Evolutionary conservation across 441 rosid genomes (phyloP).

Genomic region (Flueggea neowawraea): DNA sequence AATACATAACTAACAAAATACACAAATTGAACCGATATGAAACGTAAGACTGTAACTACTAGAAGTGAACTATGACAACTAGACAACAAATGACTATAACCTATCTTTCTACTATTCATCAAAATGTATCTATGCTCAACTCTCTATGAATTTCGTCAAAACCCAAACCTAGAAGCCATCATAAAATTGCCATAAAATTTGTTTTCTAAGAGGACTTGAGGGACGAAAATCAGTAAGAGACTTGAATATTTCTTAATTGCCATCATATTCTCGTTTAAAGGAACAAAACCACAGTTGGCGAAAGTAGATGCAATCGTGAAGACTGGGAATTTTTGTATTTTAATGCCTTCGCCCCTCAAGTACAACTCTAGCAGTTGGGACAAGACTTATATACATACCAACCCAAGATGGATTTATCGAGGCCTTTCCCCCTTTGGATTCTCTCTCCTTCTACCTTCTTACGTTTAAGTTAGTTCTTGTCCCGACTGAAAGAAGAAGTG

Average conservation of each 20-base stretch:
- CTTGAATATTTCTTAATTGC: slow-evolving; percentile 49
- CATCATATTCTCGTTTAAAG: slow-evolving; percentile 67
- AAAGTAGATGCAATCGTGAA: slow-evolving; percentile 49
- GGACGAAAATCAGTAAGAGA: slow-evolving; percentile 45
- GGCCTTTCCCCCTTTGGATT: too few species aligned
- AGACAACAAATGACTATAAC: slow-evolving; percentile 41
- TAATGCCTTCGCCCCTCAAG: slow-evolving; percentile 32
- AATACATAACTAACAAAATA: too few species aligned
- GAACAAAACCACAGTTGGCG: slow-evolving; percentile 51
- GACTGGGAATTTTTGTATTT: slow-evolving; percentile 34
- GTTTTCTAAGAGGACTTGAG: slow-evolving; percentile 52
- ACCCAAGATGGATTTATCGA: slow-evolving; percentile 10
- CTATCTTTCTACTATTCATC: slow-evolving; percentile 22
- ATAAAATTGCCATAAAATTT: slow-evolving; percentile 40
- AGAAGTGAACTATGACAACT: slow-evolving; percentile 16
- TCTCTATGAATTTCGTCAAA: slow-evolving; percentile 25
- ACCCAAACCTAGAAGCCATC: slow-evolving; percentile 28
- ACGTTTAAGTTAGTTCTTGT: too few species aligned
- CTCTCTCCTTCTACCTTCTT: too few species aligned
- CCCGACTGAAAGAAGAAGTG: too few species aligned
- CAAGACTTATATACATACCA: slow-evolving; percentile 21
- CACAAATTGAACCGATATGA: slow-evolving; percentile 23
- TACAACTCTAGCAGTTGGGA: slow-evolving; percentile 30
- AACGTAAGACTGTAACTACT: slow-evolving; percentile 40
- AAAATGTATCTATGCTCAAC: slow-evolving; percentile 12